A percentile compares a stretch with the other conserved stretches of the same genome.
Evolutionary conservation across 2,329 filamentous ascomycete species (phyloP).

Genomic region (Tolypocladium guangdongense): DNA sequence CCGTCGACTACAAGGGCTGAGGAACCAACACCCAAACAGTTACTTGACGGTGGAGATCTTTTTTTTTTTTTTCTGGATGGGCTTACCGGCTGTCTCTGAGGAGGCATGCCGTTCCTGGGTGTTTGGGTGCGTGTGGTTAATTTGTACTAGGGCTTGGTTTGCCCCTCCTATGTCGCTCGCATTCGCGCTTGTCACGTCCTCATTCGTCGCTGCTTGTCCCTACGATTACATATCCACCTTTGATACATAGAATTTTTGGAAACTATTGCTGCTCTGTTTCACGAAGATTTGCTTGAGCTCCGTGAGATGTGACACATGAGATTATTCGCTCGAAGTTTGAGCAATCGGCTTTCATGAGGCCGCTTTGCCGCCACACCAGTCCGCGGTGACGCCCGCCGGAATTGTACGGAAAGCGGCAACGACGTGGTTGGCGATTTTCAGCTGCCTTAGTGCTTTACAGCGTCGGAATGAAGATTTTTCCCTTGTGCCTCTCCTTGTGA

Average conservation of each 20-base stretch:
- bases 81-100: not conserved
- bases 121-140: slow-evolving; percentile 6
- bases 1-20: slow-evolving; percentile 16
- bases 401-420: not conserved
- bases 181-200: not conserved
- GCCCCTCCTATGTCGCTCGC: not conserved
- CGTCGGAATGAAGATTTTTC: not conserved
- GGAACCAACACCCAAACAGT: not conserved
- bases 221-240: slow-evolving; percentile 1
- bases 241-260: not conserved
- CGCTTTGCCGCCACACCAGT: not conserved
- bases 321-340: not conserved
- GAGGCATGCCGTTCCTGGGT: slow-evolving; percentile 2
- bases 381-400: not conserved
- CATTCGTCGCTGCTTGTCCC: not conserved
- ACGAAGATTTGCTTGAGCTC: not conserved
- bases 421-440: too few species aligned
- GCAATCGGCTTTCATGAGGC: not conserved
- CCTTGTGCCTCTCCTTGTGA: not conserved
- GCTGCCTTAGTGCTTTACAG: too few species aligned
- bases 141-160: not conserved
- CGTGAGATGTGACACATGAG: not conserved
- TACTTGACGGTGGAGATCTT: too few species aligned
- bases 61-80: not conserved
- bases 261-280: not conserved